phyloP scores from a whole-genome alignment of 106 monocot species.

The Vanilla planifolia region DNA sequence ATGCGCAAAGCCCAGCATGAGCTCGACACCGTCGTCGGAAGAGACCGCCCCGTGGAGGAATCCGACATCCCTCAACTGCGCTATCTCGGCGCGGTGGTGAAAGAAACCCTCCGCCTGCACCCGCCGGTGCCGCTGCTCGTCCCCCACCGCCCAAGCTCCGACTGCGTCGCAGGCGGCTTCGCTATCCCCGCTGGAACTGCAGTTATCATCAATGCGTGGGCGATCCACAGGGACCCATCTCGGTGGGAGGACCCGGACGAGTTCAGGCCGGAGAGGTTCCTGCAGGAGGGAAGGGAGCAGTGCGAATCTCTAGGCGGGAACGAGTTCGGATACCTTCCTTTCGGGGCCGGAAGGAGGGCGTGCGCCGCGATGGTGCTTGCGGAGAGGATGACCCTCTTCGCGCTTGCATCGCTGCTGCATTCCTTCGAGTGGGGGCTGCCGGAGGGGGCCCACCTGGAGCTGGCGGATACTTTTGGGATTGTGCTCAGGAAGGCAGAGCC shows the following conservation, averaged over 20 bases:
- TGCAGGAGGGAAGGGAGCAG: no score
- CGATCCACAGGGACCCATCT: slow-evolving; percentile 20
- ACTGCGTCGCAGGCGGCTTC: slow-evolving; percentile 13
- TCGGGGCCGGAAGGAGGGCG: slow-evolving; percentile 44
- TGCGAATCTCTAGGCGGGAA: slow-evolving; percentile 9
- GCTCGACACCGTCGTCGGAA: slow-evolving; percentile 19
- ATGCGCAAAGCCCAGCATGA: slow-evolving; percentile 13
- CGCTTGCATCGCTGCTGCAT: slow-evolving; percentile 38
- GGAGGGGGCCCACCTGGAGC: slow-evolving; percentile 20
- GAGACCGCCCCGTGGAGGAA: slow-evolving; percentile 15
- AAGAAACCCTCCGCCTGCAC: slow-evolving; percentile 38
- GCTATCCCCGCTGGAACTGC: slow-evolving; percentile 12
- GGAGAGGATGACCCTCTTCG: slow-evolving; percentile 14
- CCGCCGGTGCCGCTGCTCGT: slow-evolving; percentile 29
- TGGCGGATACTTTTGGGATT: slow-evolving; percentile 35
- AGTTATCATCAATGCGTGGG: slow-evolving; percentile 29
- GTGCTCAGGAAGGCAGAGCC: slow-evolving; percentile 29
- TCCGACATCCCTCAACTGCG: slow-evolving; percentile 13
- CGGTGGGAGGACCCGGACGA: slow-evolving; percentile 14
- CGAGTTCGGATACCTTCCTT: slow-evolving; percentile 33
- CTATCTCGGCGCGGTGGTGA: slow-evolving; percentile 21
- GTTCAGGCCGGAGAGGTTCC: slow-evolving; percentile 14
- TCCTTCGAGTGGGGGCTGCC: slow-evolving; percentile 52
- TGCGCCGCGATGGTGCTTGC: slow-evolving; percentile 40
- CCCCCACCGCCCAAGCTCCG: slow-evolving; percentile 24